Evolutionary conservation across 805 yeast species (phyloP), one percentile per base, ranked within the genome.

Genomic region (Ogataea nitratoaversa): DNA sequence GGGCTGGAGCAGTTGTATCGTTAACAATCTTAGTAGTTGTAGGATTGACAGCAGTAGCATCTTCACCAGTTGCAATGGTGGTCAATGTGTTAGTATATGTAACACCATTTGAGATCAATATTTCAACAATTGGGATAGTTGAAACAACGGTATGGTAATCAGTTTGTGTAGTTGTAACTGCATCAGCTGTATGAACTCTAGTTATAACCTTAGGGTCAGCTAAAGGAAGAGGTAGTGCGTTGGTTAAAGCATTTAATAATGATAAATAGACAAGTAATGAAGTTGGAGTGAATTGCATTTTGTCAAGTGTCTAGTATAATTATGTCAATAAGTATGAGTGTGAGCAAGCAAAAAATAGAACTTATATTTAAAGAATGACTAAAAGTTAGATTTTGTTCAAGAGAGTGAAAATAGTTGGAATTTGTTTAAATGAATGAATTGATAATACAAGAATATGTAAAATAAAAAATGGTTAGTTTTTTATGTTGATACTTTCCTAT

Each of bases 81-180:
- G 68, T 62, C 39, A 66, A 54, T 19, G 82, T 77, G 43, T 56
- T 52, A 13, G 81, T 76, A 48, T 66, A 73, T 29, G 78, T 71
- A 30, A 63, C 72, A 35, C 76, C 79, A 52, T 72, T 67, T 8
- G 77, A 73, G 37, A 76, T 67, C 32, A 74, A 62, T 14, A 76
- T 59, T 46, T 74, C 72, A 29, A 76, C 80, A 16, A 78, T 70
- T 19, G 81, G 79, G 43, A 73, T 62, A 47, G 66, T 63, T 16
- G 71, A 60, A 12, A 79, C 73, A 31, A 74, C 77, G 1, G 77
- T 72, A 24, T 67, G 63, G 32, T 51, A 60, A 55, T 55, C 44
- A 8, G 51, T 48, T 8, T 46, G 48, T 7, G 63, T 54, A 8
- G 57, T 56, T 14, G 70, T 63, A 20, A 57, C 55, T n/a, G 63